These are phyloP conservation scores for Pseudogymnoascus sp. DNA, from an alignment of 2,329 filamentous ascomycete species.

Conservation along the genomic window DNA sequence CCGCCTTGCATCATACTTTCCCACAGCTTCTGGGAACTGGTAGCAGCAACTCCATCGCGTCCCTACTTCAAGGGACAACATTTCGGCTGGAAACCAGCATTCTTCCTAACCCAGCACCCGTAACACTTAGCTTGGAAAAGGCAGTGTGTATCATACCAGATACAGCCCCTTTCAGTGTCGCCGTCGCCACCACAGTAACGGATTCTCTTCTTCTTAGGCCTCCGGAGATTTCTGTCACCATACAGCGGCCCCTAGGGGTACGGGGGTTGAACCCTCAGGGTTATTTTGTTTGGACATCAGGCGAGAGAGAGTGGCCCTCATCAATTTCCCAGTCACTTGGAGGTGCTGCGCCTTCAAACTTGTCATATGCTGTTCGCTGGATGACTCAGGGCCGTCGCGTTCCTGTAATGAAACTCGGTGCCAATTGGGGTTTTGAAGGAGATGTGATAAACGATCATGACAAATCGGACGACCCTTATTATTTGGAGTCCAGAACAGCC, in stretches of 20 bases:
- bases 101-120: neutral
- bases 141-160: neutral
- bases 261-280: neutral
- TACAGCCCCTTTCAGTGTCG: neutral
- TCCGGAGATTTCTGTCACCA: neutral
- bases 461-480: no score
- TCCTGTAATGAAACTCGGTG: neutral
- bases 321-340: neutral
- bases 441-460: neutral
- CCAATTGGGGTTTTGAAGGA: neutral
- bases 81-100: neutral
- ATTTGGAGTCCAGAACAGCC: neutral
- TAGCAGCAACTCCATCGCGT: slow-evolving; percentile 20
- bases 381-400: neutral
- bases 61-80: neutral
- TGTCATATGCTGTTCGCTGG: neutral
- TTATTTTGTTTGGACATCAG: neutral
- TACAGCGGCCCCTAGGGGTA: neutral
- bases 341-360: neutral
- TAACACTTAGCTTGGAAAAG: neutral
- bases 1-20: slow-evolving; percentile 16
- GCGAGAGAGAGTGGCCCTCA: neutral
- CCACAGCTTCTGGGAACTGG: slow-evolving; percentile 20
- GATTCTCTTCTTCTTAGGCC: neutral
- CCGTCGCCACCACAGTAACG: neutral